Conservation (phyloP, 2,329 filamentous ascomycete genomes). For the Fusarium agapanthi region DNA sequence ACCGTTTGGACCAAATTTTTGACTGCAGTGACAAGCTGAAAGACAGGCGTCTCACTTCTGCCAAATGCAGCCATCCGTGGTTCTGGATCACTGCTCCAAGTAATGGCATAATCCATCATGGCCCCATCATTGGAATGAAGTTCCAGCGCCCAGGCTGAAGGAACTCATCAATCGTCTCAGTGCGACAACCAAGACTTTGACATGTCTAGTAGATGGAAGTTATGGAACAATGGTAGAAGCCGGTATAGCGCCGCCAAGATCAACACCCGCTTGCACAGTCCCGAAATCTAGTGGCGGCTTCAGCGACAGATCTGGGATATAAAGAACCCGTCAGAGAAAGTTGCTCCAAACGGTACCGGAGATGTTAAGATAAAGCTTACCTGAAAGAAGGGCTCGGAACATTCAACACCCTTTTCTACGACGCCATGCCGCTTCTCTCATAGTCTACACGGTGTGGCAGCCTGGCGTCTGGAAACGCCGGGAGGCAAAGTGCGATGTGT, state of each 20-base stretch:
- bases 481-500: constrained; percentile 35
- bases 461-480: constrained; percentile 29
- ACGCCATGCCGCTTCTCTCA: constrained; percentile 24
- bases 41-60: background rate
- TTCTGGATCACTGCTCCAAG: constrained; percentile 18
- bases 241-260: constrained; percentile 7
- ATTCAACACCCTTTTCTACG: constrained; percentile 23
- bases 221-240: constrained; percentile 27
- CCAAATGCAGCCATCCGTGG: constrained; percentile 7
- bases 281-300: constrained; percentile 22
- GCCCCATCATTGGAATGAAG: constrained; percentile 29
- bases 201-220: constrained; percentile 18
- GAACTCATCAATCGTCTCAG: constrained; percentile 10
- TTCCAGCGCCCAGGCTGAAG: constrained; percentile 33
- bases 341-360: constrained; percentile 6
- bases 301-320: constrained; percentile 22
- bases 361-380: constrained; percentile 6
- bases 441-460: constrained; percentile 24
- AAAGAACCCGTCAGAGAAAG: constrained; percentile 2
- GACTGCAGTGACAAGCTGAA: background rate
- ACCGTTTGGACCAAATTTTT: background rate
- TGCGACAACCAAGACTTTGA: constrained; percentile 16
- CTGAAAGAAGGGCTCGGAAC: constrained; percentile 19
- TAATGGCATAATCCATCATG: constrained; percentile 15
- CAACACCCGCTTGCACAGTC: constrained; percentile 6